phyloP scores from a whole-genome alignment of 805 yeast genomes.

The Pichia heedii region DNA sequence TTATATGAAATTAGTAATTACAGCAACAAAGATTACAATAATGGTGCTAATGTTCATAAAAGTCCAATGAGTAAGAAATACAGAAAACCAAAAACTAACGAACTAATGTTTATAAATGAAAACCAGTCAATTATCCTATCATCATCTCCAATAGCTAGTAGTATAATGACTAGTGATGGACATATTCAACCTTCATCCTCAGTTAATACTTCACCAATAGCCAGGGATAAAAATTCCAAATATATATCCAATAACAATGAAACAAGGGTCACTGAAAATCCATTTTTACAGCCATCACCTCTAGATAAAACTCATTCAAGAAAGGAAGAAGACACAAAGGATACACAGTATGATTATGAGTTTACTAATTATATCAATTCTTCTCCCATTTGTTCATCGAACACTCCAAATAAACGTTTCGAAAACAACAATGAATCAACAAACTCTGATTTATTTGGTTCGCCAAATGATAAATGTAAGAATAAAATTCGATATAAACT shows the following conservation, averaged over 20 bases:
- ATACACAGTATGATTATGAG: slow-evolving; percentile 6
- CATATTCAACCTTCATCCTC: slow-evolving; percentile 17
- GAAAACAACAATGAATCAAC: not conserved
- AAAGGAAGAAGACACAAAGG: not conserved
- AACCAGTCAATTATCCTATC: not conserved
- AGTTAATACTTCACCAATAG: slow-evolving; percentile 23
- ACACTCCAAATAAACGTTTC: not conserved
- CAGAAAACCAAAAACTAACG: not conserved
- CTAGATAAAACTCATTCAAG: not conserved
- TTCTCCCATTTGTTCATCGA: slow-evolving; percentile 3
- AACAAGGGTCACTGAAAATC: not conserved
- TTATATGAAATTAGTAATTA: not conserved
- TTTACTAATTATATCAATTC: slow-evolving; percentile 9
- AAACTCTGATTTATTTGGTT: not conserved
- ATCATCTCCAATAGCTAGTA: slow-evolving; percentile 7
- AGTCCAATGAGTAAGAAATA: not conserved
- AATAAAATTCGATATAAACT: not conserved
- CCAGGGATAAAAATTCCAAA: not conserved
- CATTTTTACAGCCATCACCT: slow-evolving; percentile 3
- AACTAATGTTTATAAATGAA: not conserved
- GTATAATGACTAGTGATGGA: slow-evolving; percentile 3
- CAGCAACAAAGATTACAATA: not conserved
- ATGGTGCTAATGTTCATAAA: not conserved
- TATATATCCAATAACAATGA: not conserved
- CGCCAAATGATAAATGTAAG: not conserved